Base-by-base conservation (phyloP, 345 rosid species). In the Aquilaria sinensis region DNA sequence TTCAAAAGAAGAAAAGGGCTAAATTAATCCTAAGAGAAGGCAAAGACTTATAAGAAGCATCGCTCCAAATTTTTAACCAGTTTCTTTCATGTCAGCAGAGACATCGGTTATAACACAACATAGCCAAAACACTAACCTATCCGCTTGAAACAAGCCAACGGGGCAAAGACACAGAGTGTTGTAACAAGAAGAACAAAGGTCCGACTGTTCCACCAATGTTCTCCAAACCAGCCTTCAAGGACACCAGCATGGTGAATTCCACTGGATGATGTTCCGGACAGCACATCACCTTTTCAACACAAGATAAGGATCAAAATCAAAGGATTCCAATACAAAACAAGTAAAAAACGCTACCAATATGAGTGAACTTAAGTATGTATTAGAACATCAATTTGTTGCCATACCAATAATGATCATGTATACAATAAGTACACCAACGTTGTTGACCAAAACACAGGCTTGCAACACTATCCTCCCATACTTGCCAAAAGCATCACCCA, bases 341-440 rank as follows among this genome's bases (percentile, higher is more conserved):
- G 2, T 30, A 47, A 1, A 13, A 66, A 58, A 37, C 8, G 43
- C 43, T 37, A 37, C 4, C 7, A 37, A 9, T 3, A 37, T 37
- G 43, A 37, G 8, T 5, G 43, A 37, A 37, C 7, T 4, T 0
- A 37, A 37, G 43, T 37, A 9, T 3, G 43, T 37, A 37, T 37
- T 9, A 5, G 43, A 37, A 37, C 43, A 37, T 37, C 43, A 56
- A 59, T 59, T 47, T 4, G 14, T 11, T 11, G 45, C 5, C 80
- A 51, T 81, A 86, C 97, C 97, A 63, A 91, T 78, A 30, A 91
- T 91, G 69, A 91, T 91, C 97, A 91, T 88, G 84, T 91, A 91
- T 30, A 91, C 97, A 31, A 91, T 80, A 72, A 91, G 92, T 33
- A 91, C 94, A 43, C 97, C 97, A 29, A 91, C 67, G 80, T 86